Base-by-base conservation (phyloP, 2,329 filamentous ascomycete genomes). In the Seiridium cupressi region DNA sequence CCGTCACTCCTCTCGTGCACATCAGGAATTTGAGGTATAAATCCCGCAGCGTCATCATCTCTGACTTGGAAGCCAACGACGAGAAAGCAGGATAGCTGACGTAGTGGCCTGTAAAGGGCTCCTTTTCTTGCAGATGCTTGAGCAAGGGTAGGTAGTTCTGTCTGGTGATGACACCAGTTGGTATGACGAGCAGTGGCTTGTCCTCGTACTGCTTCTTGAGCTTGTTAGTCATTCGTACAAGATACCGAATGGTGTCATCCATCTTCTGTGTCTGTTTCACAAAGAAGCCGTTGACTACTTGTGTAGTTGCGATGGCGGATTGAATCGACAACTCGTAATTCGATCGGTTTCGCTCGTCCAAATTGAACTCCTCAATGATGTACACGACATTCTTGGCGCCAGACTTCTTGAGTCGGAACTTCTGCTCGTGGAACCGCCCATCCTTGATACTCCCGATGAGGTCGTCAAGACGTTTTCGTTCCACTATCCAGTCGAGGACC, bases 11-110 rank as follows among this genome's bases (percentile, higher is more conserved):
- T 58, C 84, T 84, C 1, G 85, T 91, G 63, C 89, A 92, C 90
- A 95, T 93, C 53, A 95, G 81, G 90, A 95, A 94, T 73, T 93
- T 93, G 34, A 95, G 76, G 66, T 86, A 94, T 0, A 93, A 73
- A 66, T 95, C 91, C 59, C 89, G 81, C 8, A 94, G 76, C 0
- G 90, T 91, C 66, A 92, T 84, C 61, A 84, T 84, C 57, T 91
- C 89, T 0, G 89, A 91, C 72, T 95, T 95, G 7, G 88, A 91
- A 1, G 86, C 86, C 49, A 94, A 75, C 1, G 86, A 87, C 0
- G 88, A 85, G 70, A 94, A 93, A 0, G 88, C 88, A 0, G 82
- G 76, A 66, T 92, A 93, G 9, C 83, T 91, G 61, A 92, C 83
- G 67, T 88, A 82, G 69, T 86, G 86, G 3, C 80, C 79, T 6